These are phyloP conservation scores for Mucor plumbeus DNA, from an alignment of 371 early-diverging fungal species.

Conservation along the genomic window DNA sequence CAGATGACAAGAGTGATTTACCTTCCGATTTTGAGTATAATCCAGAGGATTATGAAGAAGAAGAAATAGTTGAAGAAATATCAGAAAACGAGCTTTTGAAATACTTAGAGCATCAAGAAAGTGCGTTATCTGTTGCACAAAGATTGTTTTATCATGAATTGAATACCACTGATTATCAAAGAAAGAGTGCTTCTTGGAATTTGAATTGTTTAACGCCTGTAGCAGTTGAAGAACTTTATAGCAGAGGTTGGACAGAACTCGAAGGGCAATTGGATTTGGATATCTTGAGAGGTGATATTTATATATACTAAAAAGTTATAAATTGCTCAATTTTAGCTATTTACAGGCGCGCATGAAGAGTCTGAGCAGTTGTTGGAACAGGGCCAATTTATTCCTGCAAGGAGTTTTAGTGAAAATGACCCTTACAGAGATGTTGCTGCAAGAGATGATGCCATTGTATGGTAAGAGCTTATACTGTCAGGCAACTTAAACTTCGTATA, in stretches of 20 bases:
- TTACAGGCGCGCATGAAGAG: constrained; percentile 39
- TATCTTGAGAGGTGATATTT: constrained; percentile 35
- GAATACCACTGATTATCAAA: constrained; percentile 43
- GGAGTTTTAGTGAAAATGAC: constrained; percentile 41
- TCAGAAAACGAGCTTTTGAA: constrained; percentile 58
- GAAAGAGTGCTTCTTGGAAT: constrained; percentile 26
- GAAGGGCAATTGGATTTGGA: constrained; percentile 54
- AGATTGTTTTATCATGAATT: constrained; percentile 56
- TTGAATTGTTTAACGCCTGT: constrained; percentile 35
- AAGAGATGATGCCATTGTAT: constrained; percentile 65
- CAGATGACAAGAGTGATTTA: constrained; percentile 62
- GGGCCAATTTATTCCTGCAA: constrained; percentile 38
- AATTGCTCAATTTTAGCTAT: not conserved
- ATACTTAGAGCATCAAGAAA: constrained; percentile 56
- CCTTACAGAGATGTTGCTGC: constrained; percentile 65
- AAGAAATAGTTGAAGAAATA: constrained; percentile 57
- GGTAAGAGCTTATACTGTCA: constrained; percentile 31
- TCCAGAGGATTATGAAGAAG: constrained; percentile 49
- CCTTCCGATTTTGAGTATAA: constrained; percentile 68
- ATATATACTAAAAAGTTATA: too few relatives aligned
- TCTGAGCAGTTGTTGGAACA: constrained; percentile 32
- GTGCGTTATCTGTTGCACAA: constrained; percentile 52
- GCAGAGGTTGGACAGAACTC: constrained; percentile 57
- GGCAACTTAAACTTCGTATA: not conserved
- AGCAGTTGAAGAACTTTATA: constrained; percentile 55